These are phyloP conservation scores for Entomortierella lignicola DNA, from an alignment of 192 early-diverging fungal genomes.

Conservation along the genomic window DNA sequence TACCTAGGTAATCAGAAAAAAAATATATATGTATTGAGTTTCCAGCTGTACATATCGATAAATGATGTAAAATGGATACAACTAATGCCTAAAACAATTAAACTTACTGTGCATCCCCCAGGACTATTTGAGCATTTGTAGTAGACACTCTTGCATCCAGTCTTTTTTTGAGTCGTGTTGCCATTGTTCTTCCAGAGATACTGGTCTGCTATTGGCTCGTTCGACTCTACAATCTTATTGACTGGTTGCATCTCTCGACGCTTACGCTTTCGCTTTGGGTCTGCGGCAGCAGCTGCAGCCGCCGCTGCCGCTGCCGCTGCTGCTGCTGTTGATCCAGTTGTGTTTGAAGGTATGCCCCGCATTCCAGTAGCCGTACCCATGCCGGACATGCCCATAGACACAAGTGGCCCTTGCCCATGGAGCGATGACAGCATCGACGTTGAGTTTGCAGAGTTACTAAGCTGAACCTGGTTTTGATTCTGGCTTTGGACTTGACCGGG, in stretches of 20 bases:
- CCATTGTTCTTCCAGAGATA: conserved; percentile 72
- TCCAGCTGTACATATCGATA: neutral
- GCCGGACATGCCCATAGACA: conserved; percentile 12
- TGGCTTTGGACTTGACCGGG: neutral
- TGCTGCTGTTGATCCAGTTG: conserved; percentile 5
- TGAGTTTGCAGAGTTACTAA: neutral
- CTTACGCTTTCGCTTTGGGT: conserved; percentile 60
- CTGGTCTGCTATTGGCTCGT: conserved; percentile 60
- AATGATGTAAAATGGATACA: too few species aligned
- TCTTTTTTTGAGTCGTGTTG: conserved; percentile 68
- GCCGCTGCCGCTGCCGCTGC: conserved; percentile 9
- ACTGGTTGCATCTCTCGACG: conserved; percentile 71
- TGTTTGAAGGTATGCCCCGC: neutral
- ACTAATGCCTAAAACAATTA: too few species aligned
- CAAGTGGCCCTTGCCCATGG: neutral
- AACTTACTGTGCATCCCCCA: conserved; percentile 55
- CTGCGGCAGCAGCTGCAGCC: conserved; percentile 3
- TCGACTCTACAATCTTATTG: conserved; percentile 68
- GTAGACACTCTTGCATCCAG: conserved; percentile 67
- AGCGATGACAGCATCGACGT: conserved; percentile 13
- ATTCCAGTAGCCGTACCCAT: neutral
- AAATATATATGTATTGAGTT: neutral
- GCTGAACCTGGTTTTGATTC: neutral
- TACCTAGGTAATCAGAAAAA: conserved; percentile 32
- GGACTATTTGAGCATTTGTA: conserved; percentile 70